phyloP scores from a whole-genome alignment of 1,139 yeast species.

The Pichia sp. region DNA sequence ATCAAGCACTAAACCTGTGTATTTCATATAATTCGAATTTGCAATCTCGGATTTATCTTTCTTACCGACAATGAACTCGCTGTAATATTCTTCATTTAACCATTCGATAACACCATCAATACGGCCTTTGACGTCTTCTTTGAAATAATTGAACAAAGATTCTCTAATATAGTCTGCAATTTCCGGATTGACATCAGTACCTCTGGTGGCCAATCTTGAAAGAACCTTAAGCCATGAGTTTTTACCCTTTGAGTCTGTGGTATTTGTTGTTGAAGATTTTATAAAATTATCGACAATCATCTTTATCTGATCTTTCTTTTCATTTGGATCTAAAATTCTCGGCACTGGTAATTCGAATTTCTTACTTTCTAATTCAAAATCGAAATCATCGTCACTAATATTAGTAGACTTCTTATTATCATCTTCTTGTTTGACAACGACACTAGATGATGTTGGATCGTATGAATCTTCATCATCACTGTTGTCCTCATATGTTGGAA shows the following conservation, averaged over 20 bases:
- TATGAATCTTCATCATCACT: conserved; percentile 31
- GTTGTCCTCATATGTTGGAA: conserved; percentile 4
- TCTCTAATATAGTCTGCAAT: conserved; percentile 64
- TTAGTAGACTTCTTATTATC: conserved; percentile 25
- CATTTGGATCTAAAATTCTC: conserved; percentile 42
- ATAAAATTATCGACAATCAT: conserved; percentile 56
- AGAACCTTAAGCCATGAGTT: conserved; percentile 79
- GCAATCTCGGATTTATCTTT: conserved; percentile 10
- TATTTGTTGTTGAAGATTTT: conserved; percentile 42
- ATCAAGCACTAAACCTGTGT: conserved; percentile 76
- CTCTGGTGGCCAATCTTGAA: conserved; percentile 79
- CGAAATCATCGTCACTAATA: conserved; percentile 40
- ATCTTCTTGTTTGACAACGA: conserved; percentile 15
- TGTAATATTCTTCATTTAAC: conserved; percentile 96
- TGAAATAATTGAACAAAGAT: conserved; percentile 68
- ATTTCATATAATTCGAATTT: conserved; percentile 45
- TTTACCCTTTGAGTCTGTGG: conserved; percentile 45
- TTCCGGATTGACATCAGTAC: conserved; percentile 45
- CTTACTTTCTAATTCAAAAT: conserved; percentile 40
- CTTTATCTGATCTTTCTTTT: conserved; percentile 52
- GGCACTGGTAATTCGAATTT: conserved; percentile 63
- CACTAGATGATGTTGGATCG: conserved; percentile 17
- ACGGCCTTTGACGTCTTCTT: conserved; percentile 69
- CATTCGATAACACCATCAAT: conserved; percentile 85
- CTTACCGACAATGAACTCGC: conserved; percentile 35